Evolutionary conservation across 1,284 basidiomycete species (phyloP), one percentile per base, ranked within the genome.

Genomic region (Austroboletus novae-zelandiae): DNA sequence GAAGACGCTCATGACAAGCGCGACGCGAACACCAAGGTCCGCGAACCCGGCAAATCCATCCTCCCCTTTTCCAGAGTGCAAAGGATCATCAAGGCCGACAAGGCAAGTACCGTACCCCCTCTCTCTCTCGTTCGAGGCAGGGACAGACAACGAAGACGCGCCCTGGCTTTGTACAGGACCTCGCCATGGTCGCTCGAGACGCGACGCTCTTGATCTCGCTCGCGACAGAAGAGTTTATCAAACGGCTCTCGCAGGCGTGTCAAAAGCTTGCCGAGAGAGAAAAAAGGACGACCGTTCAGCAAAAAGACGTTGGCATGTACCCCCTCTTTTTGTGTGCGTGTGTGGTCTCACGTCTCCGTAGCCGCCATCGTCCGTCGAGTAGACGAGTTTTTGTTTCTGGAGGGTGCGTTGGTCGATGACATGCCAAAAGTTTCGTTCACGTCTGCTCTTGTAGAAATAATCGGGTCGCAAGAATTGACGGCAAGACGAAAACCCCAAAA

Each of bases 201-300:
- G 89, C 87, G 10, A 79, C 81, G 0, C 80, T 86, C 56, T 66
- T 88, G 23, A 84, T 91, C 48, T 83, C 87, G 23, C 69, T 89
- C 36, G 89, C 89, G 4, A 81, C 89, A 37, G 89, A 91, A 64
- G 83, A 88, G 61, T 91, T 91, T 54, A 83, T 91, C 42, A 81
- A 78, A 63, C 74, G 80, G 36, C 64, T 91, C 27, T 73, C 75
- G 6, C 75, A 82, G 51, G 83, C 85, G 2, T 78, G 76, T 17
- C 78, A 86, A 53, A 72, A 71, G 48, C 74, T 80, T 9, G 86
- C 88, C 10, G 74, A 76, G 51, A 72, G 78, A 50, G 87, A 89
- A 52, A 81, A 77, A 56, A 71, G 89, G 52, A 62, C 78, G 11
- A 89, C 81, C 1, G 76, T 91, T 8, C 85, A 88, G 60, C 77